Evolutionary conservation across 1,139 yeast species (phyloP).

Genomic region (Yarrowia galli): DNA sequence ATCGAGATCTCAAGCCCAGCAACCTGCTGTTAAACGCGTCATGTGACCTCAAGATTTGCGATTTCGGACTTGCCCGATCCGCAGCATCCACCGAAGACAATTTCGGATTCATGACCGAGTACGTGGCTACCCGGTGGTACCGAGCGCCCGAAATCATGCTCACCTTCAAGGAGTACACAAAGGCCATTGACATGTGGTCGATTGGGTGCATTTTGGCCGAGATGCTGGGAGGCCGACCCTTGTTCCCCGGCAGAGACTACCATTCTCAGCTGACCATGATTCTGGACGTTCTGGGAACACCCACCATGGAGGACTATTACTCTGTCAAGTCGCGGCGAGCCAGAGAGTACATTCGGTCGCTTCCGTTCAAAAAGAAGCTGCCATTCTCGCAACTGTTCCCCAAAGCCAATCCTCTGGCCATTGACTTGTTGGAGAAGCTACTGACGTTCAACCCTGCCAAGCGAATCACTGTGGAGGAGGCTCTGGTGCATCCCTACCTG

Average conservation of each 20-base stretch:
- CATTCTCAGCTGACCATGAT: slow-evolving; percentile 87
- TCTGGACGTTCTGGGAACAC: slow-evolving; percentile 90
- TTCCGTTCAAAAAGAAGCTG: slow-evolving; percentile 68
- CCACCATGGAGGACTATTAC: slow-evolving; percentile 78
- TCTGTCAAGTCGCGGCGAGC: slow-evolving; percentile 86
- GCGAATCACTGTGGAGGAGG: slow-evolving; percentile 80
- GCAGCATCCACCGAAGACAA: slow-evolving; percentile 63
- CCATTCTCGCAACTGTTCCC: slow-evolving; percentile 64
- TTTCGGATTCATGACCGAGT: slow-evolving; percentile 87
- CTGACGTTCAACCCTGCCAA: slow-evolving; percentile 80
- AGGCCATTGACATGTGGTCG: slow-evolving; percentile 96
- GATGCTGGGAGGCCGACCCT: slow-evolving; percentile 83
- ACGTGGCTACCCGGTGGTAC: slow-evolving; percentile 98
- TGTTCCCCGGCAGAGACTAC: slow-evolving; percentile 95
- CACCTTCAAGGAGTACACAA: slow-evolving; percentile 89
- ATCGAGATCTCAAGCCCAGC: slow-evolving; percentile 91
- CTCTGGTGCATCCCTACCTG: slow-evolving; percentile 83
- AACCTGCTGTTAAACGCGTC: slow-evolving; percentile 86
- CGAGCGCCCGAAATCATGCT: slow-evolving; percentile 98
- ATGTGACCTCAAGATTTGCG: slow-evolving; percentile 93
- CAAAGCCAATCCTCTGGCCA: slow-evolving; percentile 67
- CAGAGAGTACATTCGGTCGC: slow-evolving; percentile 77
- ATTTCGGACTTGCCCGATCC: slow-evolving; percentile 88
- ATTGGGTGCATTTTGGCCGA: slow-evolving; percentile 97
- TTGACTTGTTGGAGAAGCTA: slow-evolving; percentile 77